Evolutionary conservation across 129 eudicot species (phyloP).

Genomic region (Tagetes patula): DNA sequence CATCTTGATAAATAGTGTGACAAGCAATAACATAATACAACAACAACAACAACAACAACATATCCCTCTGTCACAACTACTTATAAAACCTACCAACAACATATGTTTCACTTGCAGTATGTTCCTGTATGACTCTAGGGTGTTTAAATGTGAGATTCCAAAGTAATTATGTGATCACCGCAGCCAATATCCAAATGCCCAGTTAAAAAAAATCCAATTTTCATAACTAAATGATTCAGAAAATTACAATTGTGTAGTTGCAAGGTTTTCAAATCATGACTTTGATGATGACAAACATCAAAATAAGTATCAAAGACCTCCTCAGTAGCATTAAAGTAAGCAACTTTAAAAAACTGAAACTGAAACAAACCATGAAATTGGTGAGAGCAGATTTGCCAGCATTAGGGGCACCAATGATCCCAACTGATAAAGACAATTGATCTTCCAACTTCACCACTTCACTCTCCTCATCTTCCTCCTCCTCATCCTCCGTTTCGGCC

Average conservation of each 20-base stretch:
- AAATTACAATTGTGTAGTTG: background rate
- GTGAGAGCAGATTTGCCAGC: constrained; percentile 98
- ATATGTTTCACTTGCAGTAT: background rate
- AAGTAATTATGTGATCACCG: background rate
- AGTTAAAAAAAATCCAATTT: background rate
- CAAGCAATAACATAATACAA: background rate
- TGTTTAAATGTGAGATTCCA: background rate
- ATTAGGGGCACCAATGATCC: constrained; percentile 99
- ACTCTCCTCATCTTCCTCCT: constrained; percentile 41
- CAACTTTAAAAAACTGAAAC: background rate
- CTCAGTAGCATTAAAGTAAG: no score
- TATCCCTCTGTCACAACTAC: background rate
- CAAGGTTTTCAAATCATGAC: no score
- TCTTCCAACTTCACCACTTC: constrained; percentile 65
- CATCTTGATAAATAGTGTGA: background rate
- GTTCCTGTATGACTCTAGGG: background rate
- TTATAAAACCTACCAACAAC: background rate
- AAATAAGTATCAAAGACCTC: background rate
- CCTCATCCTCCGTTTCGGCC: constrained; percentile 46
- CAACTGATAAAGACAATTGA: constrained; percentile 83
- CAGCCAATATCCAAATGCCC: background rate
- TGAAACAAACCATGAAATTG: constrained; percentile 66
- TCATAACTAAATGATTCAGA: background rate
- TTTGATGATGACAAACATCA: background rate
- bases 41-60: background rate